Conservation (phyloP, 495 filamentous ascomycete species). For the Trichoderma gamsii region DNA sequence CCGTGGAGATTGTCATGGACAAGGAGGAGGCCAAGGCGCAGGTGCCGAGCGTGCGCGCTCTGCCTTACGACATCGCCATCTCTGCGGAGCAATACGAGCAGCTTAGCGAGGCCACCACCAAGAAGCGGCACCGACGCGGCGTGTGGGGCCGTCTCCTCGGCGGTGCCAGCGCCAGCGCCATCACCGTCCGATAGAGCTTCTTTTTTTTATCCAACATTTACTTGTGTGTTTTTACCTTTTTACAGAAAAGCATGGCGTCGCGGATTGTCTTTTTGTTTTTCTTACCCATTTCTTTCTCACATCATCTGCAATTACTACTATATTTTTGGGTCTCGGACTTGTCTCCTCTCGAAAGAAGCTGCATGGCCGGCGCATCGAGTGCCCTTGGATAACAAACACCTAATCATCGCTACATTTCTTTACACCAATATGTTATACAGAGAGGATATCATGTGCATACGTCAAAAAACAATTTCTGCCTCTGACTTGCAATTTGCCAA, state of each 20-base stretch:
- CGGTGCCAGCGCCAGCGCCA: constrained; percentile 14
- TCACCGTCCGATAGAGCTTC: constrained; percentile 13
- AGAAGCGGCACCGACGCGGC: constrained; percentile 34
- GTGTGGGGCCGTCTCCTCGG: constrained; percentile 40
- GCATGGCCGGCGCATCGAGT: constrained; percentile 12
- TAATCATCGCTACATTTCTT: background rate
- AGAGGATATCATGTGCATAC: constrained; percentile 12
- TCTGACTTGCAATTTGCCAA: background rate
- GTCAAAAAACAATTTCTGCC: background rate
- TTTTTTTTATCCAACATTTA: background rate
- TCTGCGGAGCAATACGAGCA: constrained; percentile 35
- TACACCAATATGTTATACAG: background rate
- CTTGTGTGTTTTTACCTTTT: constrained; percentile 4
- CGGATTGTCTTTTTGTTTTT: background rate
- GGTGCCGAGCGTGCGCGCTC: constrained; percentile 24
- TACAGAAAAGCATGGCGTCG: constrained; percentile 5
- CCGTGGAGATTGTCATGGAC: constrained; percentile 32
- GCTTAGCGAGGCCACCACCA: constrained; percentile 29
- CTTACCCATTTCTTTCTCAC: background rate
- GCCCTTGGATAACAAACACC: background rate
- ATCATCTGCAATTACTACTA: background rate
- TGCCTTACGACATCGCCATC: constrained; percentile 47
- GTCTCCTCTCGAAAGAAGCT: constrained; percentile 2
- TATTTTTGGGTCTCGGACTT: background rate
- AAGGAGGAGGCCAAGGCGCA: constrained; percentile 17